Evolutionary conservation across 2,329 filamentous ascomycete genomes (phyloP).

Genomic region (Geosmithia putterillii): DNA sequence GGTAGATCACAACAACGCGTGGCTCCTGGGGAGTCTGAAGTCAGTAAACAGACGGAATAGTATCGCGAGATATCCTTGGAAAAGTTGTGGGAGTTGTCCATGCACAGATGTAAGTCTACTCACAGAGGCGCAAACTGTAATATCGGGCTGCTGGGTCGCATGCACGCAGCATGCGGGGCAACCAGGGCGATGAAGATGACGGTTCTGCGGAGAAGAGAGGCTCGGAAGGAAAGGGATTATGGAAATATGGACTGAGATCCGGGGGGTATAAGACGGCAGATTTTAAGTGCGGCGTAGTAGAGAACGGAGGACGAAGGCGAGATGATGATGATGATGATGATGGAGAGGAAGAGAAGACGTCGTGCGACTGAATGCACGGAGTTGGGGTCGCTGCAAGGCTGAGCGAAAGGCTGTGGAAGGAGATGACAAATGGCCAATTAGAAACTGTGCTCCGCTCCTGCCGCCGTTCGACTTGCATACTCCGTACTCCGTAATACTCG

Average conservation of each 20-base stretch:
- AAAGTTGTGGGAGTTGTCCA: not conserved
- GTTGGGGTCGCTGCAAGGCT: not conserved
- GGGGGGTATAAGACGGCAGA: too few relatives aligned
- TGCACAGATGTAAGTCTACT: not conserved
- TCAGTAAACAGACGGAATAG: not conserved
- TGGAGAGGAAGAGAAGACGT: not conserved
- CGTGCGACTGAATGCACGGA: not conserved
- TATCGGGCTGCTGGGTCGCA: not conserved
- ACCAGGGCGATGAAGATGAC: not conserved
- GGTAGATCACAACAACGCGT: not conserved
- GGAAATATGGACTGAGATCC: too few relatives aligned
- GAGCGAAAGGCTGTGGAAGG: not conserved
- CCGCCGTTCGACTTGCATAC: too few relatives aligned
- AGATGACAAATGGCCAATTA: not conserved
- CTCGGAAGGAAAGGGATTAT: not conserved
- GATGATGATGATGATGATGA: too few relatives aligned
- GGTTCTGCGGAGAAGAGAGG: not conserved
- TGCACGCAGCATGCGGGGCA: not conserved
- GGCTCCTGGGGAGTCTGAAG: not conserved
- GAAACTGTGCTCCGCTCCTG: too few relatives aligned
- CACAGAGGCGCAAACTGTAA: slow-evolving; percentile 1
- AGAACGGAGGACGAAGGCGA: too few relatives aligned
- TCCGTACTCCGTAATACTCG: too few relatives aligned
- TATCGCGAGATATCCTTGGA: not conserved
- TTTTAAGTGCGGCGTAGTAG: too few relatives aligned